A percentile compares a stretch with the other conserved stretches of the same genome.
Evolutionary conservation across 108 stramenopile genomes (phyloP).

Genomic region (Chaetoceros tenuissimus): DNA sequence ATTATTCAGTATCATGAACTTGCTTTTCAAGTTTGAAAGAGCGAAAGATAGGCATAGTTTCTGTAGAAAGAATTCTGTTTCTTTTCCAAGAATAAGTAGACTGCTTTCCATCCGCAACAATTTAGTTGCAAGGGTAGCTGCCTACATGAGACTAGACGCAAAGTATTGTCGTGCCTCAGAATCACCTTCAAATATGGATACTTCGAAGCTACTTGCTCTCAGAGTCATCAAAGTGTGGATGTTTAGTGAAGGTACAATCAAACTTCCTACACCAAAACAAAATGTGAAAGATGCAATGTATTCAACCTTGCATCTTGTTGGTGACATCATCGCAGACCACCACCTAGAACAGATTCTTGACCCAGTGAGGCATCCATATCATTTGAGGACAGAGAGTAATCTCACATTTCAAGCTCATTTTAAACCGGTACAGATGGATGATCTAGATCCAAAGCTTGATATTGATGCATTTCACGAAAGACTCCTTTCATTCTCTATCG

Average conservation of each 20-base stretch:
- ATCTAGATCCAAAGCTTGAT: constrained; percentile 11
- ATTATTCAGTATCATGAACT: constrained; percentile 57
- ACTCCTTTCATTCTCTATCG: constrained; percentile 45
- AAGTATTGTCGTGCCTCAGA: constrained; percentile 23
- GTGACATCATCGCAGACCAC: constrained; percentile 15
- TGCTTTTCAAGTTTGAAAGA: constrained; percentile 47
- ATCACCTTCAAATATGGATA: constrained; percentile 48
- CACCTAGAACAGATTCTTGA: constrained; percentile 48
- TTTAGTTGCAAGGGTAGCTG: constrained; percentile 49
- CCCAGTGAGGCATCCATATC: constrained; percentile 40
- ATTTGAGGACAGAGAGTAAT: constrained; percentile 17
- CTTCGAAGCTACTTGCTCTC: constrained; percentile 48
- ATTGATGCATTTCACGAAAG: constrained; percentile 28
- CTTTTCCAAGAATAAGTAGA: constrained; percentile 37
- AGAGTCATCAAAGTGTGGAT: constrained; percentile 66
- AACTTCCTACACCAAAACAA: constrained; percentile 20
- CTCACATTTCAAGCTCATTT: constrained; percentile 33
- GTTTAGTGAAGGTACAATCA: constrained; percentile 55
- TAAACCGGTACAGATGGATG: constrained; percentile 6
- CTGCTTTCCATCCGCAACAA: constrained; percentile 36
- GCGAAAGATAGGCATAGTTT: constrained; percentile 24
- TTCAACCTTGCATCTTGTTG: constrained; percentile 21
- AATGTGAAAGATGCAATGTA: too few species aligned
- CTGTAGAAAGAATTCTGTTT: constrained; percentile 30
- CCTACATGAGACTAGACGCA: constrained; percentile 29